Evolutionary conservation across 331 rosid genomes (phyloP).

Genomic region (Phaseolus coccineus): DNA sequence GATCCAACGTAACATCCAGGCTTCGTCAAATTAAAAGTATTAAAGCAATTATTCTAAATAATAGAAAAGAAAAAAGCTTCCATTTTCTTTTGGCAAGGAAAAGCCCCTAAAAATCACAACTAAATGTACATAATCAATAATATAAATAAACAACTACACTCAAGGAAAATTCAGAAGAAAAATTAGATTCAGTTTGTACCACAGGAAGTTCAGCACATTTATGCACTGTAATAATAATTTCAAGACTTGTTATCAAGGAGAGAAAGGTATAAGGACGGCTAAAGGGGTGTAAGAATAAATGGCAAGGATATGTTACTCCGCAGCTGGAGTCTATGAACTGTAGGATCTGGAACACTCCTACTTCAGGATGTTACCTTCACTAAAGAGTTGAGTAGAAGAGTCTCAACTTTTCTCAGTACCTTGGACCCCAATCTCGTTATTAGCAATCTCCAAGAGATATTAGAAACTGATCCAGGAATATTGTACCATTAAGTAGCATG

Average conservation of each 20-base stretch:
- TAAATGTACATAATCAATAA: not conserved
- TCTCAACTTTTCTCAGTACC: not conserved
- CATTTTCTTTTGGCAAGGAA: slow-evolving; percentile 14
- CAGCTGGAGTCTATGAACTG: not conserved
- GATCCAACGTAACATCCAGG: not conserved
- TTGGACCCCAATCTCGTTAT: not conserved
- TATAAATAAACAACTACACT: not conserved
- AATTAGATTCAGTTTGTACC: not conserved
- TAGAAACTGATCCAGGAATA: slow-evolving; percentile 26
- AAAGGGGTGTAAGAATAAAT: not conserved
- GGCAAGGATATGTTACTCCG: not conserved
- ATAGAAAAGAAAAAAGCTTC: not conserved
- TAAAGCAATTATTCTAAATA: not conserved
- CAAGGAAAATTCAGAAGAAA: not conserved
- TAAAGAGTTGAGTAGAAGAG: not conserved
- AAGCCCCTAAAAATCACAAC: not conserved
- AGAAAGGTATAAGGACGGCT: not conserved
- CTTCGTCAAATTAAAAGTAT: not conserved
- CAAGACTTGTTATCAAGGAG: slow-evolving; percentile 8
- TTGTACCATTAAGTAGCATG: not conserved
- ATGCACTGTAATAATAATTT: not conserved
- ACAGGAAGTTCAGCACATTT: not conserved
- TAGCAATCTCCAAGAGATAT: not conserved
- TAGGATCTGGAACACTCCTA: not conserved
- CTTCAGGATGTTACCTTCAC: slow-evolving; percentile 14